These are phyloP conservation scores for Stachybotrys echinatus DNA, from an alignment of 2,329 filamentous ascomycete species.

Conservation along the genomic window DNA sequence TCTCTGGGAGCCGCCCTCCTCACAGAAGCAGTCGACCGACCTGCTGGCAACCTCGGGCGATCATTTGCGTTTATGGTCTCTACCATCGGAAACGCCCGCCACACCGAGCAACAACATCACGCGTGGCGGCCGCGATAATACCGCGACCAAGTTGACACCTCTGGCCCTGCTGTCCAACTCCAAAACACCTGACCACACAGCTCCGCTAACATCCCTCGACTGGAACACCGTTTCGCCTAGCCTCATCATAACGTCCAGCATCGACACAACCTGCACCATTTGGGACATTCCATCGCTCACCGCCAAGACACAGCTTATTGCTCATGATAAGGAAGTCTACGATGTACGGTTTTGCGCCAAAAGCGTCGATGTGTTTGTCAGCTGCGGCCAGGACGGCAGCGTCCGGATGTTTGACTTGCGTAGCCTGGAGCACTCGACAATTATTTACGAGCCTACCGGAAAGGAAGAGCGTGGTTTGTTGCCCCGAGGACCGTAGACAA, in stretches of 20 bases:
- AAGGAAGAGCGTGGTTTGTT: conserved; percentile 70
- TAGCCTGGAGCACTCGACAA: conserved; percentile 95
- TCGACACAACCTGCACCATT: conserved; percentile 98
- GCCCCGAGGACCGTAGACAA: background rate
- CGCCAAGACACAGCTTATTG: conserved; percentile 96
- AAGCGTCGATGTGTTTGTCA: conserved; percentile 97
- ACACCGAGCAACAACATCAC: conserved; percentile 61
- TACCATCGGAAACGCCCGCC: conserved; percentile 63
- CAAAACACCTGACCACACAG: conserved; percentile 96
- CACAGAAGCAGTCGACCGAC: conserved; percentile 92
- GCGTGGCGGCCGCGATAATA: conserved; percentile 51
- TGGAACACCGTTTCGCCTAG: conserved; percentile 98
- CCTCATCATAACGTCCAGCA: conserved; percentile 96
- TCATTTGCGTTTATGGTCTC: conserved; percentile 87
- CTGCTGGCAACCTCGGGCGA: conserved; percentile 92
- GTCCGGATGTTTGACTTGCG: conserved; percentile 98
- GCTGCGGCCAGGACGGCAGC: conserved; percentile 94
- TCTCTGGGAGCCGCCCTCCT: conserved; percentile 91
- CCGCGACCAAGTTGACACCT: conserved; percentile 78
- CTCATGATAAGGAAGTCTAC: conserved; percentile 98
- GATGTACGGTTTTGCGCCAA: conserved; percentile 98
- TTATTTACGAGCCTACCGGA: conserved; percentile 95
- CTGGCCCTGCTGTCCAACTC: conserved; percentile 92
- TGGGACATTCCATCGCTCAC: conserved; percentile 99
- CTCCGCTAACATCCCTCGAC: conserved; percentile 90